Percentiles rank a stretch among this genome's conserved stretches.
phyloP scores from a whole-genome alignment of 148 eudicot genomes.

The Selenicereus undatus region DNA sequence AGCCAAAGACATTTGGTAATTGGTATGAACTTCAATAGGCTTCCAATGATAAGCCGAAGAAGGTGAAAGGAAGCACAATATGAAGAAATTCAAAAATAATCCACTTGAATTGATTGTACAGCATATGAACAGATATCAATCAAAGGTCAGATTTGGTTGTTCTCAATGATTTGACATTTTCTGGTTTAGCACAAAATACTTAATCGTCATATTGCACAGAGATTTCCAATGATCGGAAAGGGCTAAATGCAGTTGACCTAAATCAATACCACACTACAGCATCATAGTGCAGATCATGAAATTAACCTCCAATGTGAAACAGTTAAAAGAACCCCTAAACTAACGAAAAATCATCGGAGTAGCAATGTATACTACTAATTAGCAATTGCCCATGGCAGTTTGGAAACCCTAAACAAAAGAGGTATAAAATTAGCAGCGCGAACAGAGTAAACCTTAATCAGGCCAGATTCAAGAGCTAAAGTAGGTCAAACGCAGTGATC shows the following conservation, averaged over 20 bases:
- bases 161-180: not conserved
- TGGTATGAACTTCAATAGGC: not conserved
- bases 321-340: too few relatives aligned
- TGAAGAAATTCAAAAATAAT: not conserved
- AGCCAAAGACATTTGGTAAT: not conserved
- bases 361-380: not conserved
- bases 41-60: not conserved
- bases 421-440: not conserved
- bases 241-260: not conserved
- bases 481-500: not conserved
- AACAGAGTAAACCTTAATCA: not conserved
- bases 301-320: not conserved
- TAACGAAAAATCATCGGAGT: not conserved
- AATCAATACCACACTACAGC: not conserved
- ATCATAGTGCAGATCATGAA: not conserved
- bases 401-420: slow-evolving; percentile 7
- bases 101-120: not conserved
- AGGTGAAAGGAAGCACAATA: not conserved
- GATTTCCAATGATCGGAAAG: not conserved
- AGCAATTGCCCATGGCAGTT: not conserved
- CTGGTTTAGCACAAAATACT: not conserved
- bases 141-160: not conserved
- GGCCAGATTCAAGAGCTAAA: not conserved
- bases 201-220: not conserved
- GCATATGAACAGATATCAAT: not conserved